Conservation (phyloP, 2,329 filamentous ascomycete species). For the Aspergillus aculeatinus region DNA sequence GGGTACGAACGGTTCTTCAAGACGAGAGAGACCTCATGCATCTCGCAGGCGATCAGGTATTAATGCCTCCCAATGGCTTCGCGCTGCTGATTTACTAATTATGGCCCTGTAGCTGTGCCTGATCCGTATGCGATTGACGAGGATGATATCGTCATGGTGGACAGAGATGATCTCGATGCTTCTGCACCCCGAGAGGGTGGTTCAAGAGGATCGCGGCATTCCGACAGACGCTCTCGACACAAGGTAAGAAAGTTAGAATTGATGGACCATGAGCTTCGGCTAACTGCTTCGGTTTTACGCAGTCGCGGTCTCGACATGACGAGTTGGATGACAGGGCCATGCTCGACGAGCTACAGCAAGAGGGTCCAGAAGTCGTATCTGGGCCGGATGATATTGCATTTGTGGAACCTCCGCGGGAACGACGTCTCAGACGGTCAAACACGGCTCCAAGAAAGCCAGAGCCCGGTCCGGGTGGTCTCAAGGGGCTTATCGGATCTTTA, state of each 20-base stretch:
- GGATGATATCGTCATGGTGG: constrained; percentile 61
- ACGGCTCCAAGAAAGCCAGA: constrained; percentile 63
- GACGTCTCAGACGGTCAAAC: constrained; percentile 60
- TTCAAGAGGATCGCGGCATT: constrained; percentile 33
- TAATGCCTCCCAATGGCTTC: neutral
- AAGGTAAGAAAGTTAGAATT: constrained; percentile 30
- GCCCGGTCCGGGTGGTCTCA: constrained; percentile 49
- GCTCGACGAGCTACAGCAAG: constrained; percentile 52
- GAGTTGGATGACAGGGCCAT: constrained; percentile 54
- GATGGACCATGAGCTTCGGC: neutral
- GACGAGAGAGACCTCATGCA: constrained; percentile 48
- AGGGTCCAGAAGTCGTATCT: constrained; percentile 45
- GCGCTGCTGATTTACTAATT: neutral
- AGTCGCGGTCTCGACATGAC: constrained; percentile 36
- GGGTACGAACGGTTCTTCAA: constrained; percentile 54
- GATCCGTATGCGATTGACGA: constrained; percentile 65
- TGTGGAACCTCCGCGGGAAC: constrained; percentile 51
- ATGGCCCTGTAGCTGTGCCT: constrained; percentile 32
- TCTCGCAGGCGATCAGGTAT: constrained; percentile 50
- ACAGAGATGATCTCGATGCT: constrained; percentile 45
- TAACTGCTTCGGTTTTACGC: neutral
- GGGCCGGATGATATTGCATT: constrained; percentile 54
- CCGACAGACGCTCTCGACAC: constrained; percentile 38
- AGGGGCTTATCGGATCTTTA: constrained; percentile 61
- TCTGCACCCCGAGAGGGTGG: constrained; percentile 25